phyloP scores from a whole-genome alignment of 768 basidiomycete genomes.

The Kwoniella pini region DNA sequence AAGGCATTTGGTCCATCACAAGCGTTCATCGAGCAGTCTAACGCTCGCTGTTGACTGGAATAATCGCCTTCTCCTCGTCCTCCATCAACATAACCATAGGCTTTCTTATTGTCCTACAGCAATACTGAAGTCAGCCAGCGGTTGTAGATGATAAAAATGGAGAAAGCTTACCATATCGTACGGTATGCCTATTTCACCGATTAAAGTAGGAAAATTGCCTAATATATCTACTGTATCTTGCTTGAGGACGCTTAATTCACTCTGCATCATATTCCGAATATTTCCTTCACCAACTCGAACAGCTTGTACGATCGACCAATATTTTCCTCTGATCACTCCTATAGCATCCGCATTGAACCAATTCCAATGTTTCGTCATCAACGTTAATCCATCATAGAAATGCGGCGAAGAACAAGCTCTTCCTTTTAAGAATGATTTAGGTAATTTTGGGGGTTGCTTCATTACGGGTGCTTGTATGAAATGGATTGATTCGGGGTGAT shows the following conservation, averaged over 20 bases:
- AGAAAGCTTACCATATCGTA: conserved; percentile 47
- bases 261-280: conserved; percentile 76
- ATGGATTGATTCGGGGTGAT: conserved; percentile 51
- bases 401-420: conserved; percentile 46
- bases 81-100: conserved; percentile 73
- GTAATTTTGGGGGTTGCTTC: conserved; percentile 43
- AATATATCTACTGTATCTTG: conserved; percentile 67
- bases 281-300: conserved; percentile 78
- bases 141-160: neutral
- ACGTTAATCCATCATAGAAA: conserved; percentile 54
- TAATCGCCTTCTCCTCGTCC: conserved; percentile 74
- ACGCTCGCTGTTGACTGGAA: conserved; percentile 70
- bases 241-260: conserved; percentile 78
- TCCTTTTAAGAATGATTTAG: conserved; percentile 36
- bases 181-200: conserved; percentile 76
- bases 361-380: conserved; percentile 55
- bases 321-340: conserved; percentile 74
- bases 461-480: conserved; percentile 53
- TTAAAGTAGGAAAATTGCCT: conserved; percentile 74
- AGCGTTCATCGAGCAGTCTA: conserved; percentile 57
- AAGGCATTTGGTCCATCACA: conserved; percentile 56
- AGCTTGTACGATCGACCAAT: conserved; percentile 60
- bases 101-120: conserved; percentile 68
- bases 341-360: conserved; percentile 78
- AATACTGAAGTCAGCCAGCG: conserved; percentile 9